Conservation (phyloP, 2,329 filamentous ascomycete genomes). For the Aspergillus ochraceoroseus region DNA sequence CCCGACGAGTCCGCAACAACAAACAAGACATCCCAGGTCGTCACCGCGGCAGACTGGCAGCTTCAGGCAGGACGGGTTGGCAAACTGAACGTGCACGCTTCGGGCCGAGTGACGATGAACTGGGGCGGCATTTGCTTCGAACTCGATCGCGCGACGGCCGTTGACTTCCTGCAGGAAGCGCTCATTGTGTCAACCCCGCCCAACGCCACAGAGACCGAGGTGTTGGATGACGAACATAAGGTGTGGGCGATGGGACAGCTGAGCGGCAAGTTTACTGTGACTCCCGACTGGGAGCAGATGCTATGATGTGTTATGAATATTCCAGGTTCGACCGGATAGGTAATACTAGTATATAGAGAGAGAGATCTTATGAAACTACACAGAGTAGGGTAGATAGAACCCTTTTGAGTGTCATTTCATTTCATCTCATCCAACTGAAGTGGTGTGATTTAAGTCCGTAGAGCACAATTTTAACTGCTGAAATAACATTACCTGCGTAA, state of each 20-base stretch:
- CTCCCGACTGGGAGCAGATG: conserved; percentile 56
- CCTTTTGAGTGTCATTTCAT: too few relatives aligned
- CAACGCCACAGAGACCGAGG: conserved; percentile 20
- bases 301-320: too few relatives aligned
- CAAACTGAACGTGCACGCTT: conserved; percentile 58
- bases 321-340: too few relatives aligned
- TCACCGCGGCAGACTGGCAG: conserved; percentile 40
- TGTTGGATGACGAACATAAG: conserved; percentile 36
- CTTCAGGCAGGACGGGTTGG: conserved; percentile 54
- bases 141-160: conserved; percentile 53
- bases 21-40: conserved; percentile 28
- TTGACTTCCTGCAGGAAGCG: conserved; percentile 58
- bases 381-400: too few relatives aligned
- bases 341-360: too few relatives aligned
- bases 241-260: conserved; percentile 57
- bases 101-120: conserved; percentile 57
- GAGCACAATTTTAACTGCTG: too few relatives aligned
- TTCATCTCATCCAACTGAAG: too few relatives aligned
- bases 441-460: too few relatives aligned
- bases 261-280: conserved; percentile 61
- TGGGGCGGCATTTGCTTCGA: conserved; percentile 60
- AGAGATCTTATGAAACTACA: too few relatives aligned
- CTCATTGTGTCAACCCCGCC: conserved; percentile 40
- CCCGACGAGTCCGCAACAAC: conserved; percentile 14
- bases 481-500: too few relatives aligned